These are phyloP conservation scores for Thalassiosira mediterranea DNA, from an alignment of 352 stramenopile genomes.

Conservation along the genomic window DNA sequence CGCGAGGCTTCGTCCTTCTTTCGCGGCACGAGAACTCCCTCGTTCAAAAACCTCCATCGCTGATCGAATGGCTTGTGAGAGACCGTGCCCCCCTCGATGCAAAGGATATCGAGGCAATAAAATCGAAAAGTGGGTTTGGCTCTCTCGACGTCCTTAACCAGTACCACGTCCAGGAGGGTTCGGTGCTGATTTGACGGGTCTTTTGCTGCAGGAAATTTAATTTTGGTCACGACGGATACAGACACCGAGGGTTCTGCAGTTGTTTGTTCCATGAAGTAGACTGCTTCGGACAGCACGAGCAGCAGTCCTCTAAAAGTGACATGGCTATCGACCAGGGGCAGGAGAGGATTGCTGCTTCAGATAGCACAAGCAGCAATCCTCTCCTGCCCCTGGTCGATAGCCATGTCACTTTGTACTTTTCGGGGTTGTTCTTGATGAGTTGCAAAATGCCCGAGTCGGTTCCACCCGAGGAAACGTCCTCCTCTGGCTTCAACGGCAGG, in stretches of 20 bases:
- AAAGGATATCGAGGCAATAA: constrained; percentile 47
- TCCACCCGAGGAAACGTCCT: constrained; percentile 26
- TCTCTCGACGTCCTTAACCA: constrained; percentile 46
- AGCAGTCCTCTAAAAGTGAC: constrained; percentile 52
- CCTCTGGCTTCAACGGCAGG: constrained; percentile 35
- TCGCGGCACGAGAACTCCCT: constrained; percentile 43
- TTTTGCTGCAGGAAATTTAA: constrained; percentile 51
- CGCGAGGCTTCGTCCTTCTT: constrained; percentile 45
- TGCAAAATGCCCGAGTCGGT: constrained; percentile 10
- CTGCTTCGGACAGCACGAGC: constrained; percentile 49
- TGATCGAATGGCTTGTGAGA: constrained; percentile 48
- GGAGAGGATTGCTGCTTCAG: constrained; percentile 47
- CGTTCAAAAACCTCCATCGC: constrained; percentile 49
- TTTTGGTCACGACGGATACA: constrained; percentile 40
- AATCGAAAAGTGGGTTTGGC: constrained; percentile 29
- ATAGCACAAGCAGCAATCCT: constrained; percentile 49
- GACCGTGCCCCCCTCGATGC: constrained; percentile 48
- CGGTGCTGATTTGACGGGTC: constrained; percentile 46
- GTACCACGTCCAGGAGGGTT: constrained; percentile 52
- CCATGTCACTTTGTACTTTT: constrained; percentile 51
- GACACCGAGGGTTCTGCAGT: constrained; percentile 10
- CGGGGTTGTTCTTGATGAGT: constrained; percentile 32
- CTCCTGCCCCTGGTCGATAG: constrained; percentile 44
- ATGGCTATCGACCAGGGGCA: constrained; percentile 48
- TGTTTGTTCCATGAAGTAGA: constrained; percentile 52